A percentile compares a stretch with the other conserved stretches of the same genome.
phyloP scores from a whole-genome alignment of 305 asterid genomes.

The Coffea humblotiana region DNA sequence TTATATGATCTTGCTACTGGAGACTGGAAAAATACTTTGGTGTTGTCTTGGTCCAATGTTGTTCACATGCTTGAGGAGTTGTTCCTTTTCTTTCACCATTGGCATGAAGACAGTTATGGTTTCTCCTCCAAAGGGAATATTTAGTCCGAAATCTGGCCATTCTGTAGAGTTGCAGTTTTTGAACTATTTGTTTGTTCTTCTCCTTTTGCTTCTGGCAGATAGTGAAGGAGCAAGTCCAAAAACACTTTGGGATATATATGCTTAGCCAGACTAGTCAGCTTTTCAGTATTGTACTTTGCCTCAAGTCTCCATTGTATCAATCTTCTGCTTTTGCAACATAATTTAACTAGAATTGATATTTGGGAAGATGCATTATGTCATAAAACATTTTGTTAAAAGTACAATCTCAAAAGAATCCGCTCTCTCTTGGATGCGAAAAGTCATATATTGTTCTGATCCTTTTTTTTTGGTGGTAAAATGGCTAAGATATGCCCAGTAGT shows the following conservation, averaged over 20 bases:
- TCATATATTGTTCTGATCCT: slow-evolving; percentile 3
- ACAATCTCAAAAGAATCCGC: not conserved
- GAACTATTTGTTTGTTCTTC: not conserved
- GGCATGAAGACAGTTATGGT: not conserved
- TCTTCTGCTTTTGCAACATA: not conserved
- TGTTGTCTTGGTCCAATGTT: not conserved
- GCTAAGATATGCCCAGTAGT: slow-evolving; percentile 29
- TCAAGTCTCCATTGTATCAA: not conserved
- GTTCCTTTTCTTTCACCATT: not conserved
- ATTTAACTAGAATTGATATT: not conserved
- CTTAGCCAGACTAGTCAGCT: not conserved
- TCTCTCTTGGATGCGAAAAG: not conserved
- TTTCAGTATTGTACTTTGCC: not conserved
- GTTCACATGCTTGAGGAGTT: not conserved
- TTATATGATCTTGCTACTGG: not conserved
- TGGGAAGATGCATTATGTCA: not conserved
- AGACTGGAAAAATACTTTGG: not conserved
- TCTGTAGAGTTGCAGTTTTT: not conserved
- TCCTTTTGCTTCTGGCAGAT: not conserved
- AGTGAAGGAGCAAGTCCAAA: not conserved
- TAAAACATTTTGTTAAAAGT: not conserved
- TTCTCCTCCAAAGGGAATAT: not conserved
- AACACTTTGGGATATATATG: not conserved
- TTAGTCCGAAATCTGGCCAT: not conserved
- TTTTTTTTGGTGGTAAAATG: slow-evolving; percentile 28